Percentiles rank a stretch among this genome's conserved stretches.
phyloP scores from a whole-genome alignment of 441 rosid genomes.

The Melastoma candidum region DNA sequence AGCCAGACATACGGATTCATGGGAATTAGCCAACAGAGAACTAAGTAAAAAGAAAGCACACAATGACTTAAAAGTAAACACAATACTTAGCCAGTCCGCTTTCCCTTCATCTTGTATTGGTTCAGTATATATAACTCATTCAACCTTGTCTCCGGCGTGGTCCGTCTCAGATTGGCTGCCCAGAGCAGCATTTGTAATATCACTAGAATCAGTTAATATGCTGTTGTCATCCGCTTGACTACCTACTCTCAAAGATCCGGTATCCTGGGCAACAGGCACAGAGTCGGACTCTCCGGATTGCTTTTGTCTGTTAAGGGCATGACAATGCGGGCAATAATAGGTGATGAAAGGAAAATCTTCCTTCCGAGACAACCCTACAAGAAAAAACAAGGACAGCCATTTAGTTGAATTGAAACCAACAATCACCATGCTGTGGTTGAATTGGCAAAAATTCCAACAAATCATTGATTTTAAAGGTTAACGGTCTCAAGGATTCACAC shows the following conservation, averaged over 20 bases:
- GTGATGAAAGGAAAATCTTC: constrained; percentile 75
- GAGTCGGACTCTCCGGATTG: constrained; percentile 27
- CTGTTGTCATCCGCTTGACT: constrained; percentile 14
- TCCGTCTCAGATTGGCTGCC: constrained; percentile 21
- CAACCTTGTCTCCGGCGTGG: constrained; percentile 21
- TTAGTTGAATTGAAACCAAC: too few relatives aligned
- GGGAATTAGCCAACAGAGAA: too few relatives aligned
- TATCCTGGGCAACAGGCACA: constrained; percentile 19
- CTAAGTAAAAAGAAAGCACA: too few relatives aligned
- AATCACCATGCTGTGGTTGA: too few relatives aligned
- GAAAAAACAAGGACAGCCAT: background rate
- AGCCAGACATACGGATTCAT: too few relatives aligned
- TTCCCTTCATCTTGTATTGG: too few relatives aligned
- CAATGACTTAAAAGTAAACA: too few relatives aligned
- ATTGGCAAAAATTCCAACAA: too few relatives aligned
- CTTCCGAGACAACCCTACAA: constrained; percentile 66
- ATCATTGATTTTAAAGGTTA: too few relatives aligned
- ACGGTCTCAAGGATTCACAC: too few relatives aligned
- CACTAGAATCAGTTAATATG: constrained; percentile 15
- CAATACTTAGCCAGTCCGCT: too few relatives aligned
- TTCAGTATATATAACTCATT: background rate
- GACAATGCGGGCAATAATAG: constrained; percentile 88
- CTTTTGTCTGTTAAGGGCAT: constrained; percentile 60
- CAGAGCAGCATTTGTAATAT: constrained; percentile 10
- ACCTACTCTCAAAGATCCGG: constrained; percentile 13